phyloP scores from a whole-genome alignment of 495 filamentous ascomycete genomes.

The Podospora pseudoanserina region DNA sequence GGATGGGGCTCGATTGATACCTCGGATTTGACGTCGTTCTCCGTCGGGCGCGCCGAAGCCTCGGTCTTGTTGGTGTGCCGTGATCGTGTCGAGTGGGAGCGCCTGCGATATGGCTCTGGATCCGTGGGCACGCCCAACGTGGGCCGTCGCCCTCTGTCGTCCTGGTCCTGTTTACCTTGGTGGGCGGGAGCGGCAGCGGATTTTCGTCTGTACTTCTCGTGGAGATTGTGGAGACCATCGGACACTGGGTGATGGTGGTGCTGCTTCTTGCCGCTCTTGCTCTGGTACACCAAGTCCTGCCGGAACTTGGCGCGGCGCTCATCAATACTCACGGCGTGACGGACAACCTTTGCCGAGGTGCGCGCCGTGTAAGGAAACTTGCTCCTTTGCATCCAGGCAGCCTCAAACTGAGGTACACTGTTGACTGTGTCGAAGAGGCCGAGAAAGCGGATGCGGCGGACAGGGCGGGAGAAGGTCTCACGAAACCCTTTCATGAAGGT shows the following conservation, averaged over 20 bases:
- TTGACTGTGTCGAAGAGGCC: slow-evolving; percentile 78
- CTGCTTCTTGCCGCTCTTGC: slow-evolving; percentile 32
- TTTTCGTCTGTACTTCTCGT: slow-evolving; percentile 38
- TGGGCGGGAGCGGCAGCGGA: not conserved
- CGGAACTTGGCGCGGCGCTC: slow-evolving; percentile 68
- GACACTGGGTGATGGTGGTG: slow-evolving; percentile 35
- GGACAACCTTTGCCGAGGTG: slow-evolving; percentile 63
- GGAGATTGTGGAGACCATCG: slow-evolving; percentile 39
- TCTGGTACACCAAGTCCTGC: slow-evolving; percentile 69
- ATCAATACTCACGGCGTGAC: slow-evolving; percentile 76
- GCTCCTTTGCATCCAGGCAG: slow-evolving; percentile 78
- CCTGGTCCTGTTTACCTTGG: not conserved
- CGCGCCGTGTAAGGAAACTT: slow-evolving; percentile 81
- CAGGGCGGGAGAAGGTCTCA: slow-evolving; percentile 77
- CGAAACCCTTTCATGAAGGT: slow-evolving; percentile 78
- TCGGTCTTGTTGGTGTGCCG: slow-evolving; percentile 10
- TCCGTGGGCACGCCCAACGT: slow-evolving; percentile 21
- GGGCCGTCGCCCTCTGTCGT: slow-evolving; percentile 19
- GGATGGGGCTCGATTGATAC: slow-evolving; percentile 25
- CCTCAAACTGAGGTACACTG: slow-evolving; percentile 76
- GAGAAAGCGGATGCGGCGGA: slow-evolving; percentile 66
- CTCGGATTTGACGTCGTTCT: slow-evolving; percentile 26
- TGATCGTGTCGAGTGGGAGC: slow-evolving; percentile 37
- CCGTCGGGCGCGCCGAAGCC: slow-evolving; percentile 18
- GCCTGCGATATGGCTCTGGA: slow-evolving; percentile 43